A percentile compares a stretch with the other conserved stretches of the same genome.
Evolutionary conservation across 139 green algal species (phyloP).

Genomic region (Chlorella ohadii): DNA sequence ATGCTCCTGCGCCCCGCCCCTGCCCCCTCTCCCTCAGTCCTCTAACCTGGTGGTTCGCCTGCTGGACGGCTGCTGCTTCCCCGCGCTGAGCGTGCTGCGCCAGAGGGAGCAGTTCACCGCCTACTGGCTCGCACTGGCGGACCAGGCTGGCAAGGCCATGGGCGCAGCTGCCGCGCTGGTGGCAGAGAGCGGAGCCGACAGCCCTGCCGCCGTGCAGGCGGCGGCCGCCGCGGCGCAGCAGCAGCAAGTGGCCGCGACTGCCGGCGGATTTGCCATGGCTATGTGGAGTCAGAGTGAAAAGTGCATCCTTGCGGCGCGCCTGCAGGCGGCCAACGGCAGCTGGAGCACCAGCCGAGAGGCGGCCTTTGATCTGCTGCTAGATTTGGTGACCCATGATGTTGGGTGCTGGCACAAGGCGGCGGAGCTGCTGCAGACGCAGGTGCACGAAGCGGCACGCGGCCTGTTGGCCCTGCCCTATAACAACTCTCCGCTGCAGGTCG

Average conservation of each 20-base stretch:
- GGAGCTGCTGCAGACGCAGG: background rate
- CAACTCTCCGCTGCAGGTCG: background rate
- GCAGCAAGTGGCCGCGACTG: background rate
- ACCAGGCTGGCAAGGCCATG: background rate
- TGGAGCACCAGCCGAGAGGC: slow-evolving; percentile 20
- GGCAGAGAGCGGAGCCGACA: background rate
- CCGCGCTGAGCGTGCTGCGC: background rate
- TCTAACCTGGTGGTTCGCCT: slow-evolving; percentile 59
- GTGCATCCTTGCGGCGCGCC: background rate
- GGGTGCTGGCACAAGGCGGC: slow-evolving; percentile 10
- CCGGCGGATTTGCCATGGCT: background rate
- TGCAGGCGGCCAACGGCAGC: background rate
- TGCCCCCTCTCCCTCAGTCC: slow-evolving; percentile 26
- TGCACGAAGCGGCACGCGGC: background rate
- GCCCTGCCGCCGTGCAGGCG: background rate
- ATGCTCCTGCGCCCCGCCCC: too few species aligned
- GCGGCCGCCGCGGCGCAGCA: background rate
- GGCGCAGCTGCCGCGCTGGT: background rate
- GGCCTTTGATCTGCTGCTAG: slow-evolving; percentile 39
- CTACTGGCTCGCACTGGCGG: background rate
- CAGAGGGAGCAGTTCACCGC: background rate
- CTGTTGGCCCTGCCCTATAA: background rate
- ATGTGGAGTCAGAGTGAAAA: background rate
- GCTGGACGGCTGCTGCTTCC: slow-evolving; percentile 23
- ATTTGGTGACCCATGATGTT: slow-evolving; percentile 36